These are phyloP conservation scores for Clathrospora elynae DNA, from an alignment of 2,329 filamentous ascomycete species.

Conservation along the genomic window DNA sequence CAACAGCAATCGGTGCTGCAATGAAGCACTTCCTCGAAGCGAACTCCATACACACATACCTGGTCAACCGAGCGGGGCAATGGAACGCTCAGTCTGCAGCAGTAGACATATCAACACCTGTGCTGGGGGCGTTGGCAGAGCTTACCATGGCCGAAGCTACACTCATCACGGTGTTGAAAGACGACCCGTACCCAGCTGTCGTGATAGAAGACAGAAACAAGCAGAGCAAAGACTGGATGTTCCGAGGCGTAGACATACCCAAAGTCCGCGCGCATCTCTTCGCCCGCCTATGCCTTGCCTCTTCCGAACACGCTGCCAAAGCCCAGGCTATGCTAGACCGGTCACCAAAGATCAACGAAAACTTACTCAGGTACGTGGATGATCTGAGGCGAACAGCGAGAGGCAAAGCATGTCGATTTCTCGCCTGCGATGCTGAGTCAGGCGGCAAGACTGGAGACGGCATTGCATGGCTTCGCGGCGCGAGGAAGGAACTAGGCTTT, in stretches of 20 bases:
- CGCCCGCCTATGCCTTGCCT: conserved; percentile 83
- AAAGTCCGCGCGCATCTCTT: conserved; percentile 89
- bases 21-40: conserved; percentile 80
- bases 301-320: conserved; percentile 82
- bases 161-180: conserved; percentile 85
- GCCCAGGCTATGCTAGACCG: conserved; percentile 61
- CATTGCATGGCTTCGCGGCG: conserved; percentile 84
- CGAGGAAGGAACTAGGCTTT: conserved; percentile 74
- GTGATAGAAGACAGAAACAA: conserved; percentile 82
- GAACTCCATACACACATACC: conserved; percentile 75
- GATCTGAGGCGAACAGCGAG: conserved; percentile 76
- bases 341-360: conserved; percentile 62
- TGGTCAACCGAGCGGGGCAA: conserved; percentile 62
- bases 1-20: conserved; percentile 70
- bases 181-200: conserved; percentile 86
- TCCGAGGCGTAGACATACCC: conserved; percentile 82
- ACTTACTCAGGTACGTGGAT: conserved; percentile 73
- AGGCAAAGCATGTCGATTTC: conserved; percentile 86
- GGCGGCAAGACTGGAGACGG: conserved; percentile 80
- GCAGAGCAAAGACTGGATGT: conserved; percentile 95
- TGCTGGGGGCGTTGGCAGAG: conserved; percentile 55
- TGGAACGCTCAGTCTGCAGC: conserved; percentile 43
- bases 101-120: conserved; percentile 52
- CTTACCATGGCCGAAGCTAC: conserved; percentile 87
- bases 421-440: conserved; percentile 86